Base-by-base conservation (phyloP, 768 basidiomycete species). In the Lentinula guzmanii region DNA sequence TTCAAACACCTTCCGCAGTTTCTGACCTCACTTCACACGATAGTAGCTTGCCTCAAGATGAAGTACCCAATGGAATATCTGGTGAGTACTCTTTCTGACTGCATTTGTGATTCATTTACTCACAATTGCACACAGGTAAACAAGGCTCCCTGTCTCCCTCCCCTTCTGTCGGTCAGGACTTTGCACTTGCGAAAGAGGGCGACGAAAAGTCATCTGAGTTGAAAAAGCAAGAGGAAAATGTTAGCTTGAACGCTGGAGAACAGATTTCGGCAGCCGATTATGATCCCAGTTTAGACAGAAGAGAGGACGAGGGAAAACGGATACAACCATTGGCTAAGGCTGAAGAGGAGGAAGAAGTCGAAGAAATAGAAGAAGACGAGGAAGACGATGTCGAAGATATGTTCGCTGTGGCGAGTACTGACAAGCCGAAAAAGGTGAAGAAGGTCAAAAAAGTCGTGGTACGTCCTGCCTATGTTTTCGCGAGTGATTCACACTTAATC, bases 341-440 rank as follows among this genome's bases (percentile, higher is more conserved):
- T 18, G 73, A 74, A 58, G 69, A 72, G 1, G 69, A 76, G 16
- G 79, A 80, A 10, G 82, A 80, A 10, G 82, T 84, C 60, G 81
- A 81, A 10, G 79, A 80, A n/a, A 82, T 83, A 31, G 84, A 82
- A 2, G 88, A 82, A 2, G 88, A 87, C 10, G 91, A 90, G 7
- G 91, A 92, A 11, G 91, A 93, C 2, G 92, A 95, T 39, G 81
- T 96, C 1, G 93, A 96, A 64, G 96, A 98, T 71, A 98, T 99
- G 95, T 98, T 98, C 68, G 88, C 93, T 24, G 80, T 91, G 21
- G 78, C 76, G 18, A 64, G 68, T 2, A 64, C 73, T 2, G 76
- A 73, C 7, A 61, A 58, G 31, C 37, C 61, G 10, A 65, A 62
- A 69, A 87, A 83, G 62, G 71, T 79, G 8, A 87, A 81, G 77